These are phyloP conservation scores for Verbena officinalis DNA, from an alignment of 257 asterid genomes.

Conservation along the genomic window DNA sequence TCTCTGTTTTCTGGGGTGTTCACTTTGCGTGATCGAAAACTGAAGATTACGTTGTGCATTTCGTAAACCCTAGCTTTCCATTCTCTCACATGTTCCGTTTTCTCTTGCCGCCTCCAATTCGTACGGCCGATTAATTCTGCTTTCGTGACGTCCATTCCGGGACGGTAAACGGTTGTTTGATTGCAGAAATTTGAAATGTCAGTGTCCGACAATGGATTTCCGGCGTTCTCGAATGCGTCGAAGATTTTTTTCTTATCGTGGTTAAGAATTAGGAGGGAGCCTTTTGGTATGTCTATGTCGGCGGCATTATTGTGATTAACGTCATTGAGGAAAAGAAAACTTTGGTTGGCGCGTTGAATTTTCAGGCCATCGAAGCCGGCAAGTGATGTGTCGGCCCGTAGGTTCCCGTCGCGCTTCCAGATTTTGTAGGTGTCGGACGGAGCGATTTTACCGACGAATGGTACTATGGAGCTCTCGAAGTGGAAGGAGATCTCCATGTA, in stretches of 20 bases:
- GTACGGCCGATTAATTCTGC: slow-evolving; percentile 72
- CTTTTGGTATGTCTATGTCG: slow-evolving; percentile 47
- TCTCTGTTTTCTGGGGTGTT: slow-evolving; percentile 45
- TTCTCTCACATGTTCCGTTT: slow-evolving; percentile 63
- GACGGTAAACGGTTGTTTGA: slow-evolving; percentile 72
- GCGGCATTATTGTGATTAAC: slow-evolving; percentile 21
- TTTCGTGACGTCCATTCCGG: slow-evolving; percentile 90
- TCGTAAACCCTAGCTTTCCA: slow-evolving; percentile 96
- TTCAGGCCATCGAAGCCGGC: slow-evolving; percentile 90
- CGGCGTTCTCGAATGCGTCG: slow-evolving; percentile 71
- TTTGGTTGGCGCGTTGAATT: slow-evolving; percentile 84
- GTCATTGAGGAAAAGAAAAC: slow-evolving; percentile 80
- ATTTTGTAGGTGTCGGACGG: slow-evolving; percentile 93
- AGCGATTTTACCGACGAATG: slow-evolving; percentile 80
- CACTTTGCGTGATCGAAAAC: slow-evolving; percentile 74
- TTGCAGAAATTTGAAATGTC: slow-evolving; percentile 60
- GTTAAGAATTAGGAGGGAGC: slow-evolving; percentile 66
- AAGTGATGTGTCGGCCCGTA: slow-evolving; percentile 84
- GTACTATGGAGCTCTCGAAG: slow-evolving; percentile 89
- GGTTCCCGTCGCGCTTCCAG: slow-evolving; percentile 92
- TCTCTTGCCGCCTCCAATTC: slow-evolving; percentile 85
- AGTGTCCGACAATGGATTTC: slow-evolving; percentile 53
- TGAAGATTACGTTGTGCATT: slow-evolving; percentile 72
- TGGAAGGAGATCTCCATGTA: slow-evolving; percentile 95
- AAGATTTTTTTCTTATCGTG: slow-evolving; percentile 72